A percentile compares a stretch with the other conserved stretches of the same genome.
Conservation (phyloP, 306 rosid genomes). For the Medicago ruthenica region DNA sequence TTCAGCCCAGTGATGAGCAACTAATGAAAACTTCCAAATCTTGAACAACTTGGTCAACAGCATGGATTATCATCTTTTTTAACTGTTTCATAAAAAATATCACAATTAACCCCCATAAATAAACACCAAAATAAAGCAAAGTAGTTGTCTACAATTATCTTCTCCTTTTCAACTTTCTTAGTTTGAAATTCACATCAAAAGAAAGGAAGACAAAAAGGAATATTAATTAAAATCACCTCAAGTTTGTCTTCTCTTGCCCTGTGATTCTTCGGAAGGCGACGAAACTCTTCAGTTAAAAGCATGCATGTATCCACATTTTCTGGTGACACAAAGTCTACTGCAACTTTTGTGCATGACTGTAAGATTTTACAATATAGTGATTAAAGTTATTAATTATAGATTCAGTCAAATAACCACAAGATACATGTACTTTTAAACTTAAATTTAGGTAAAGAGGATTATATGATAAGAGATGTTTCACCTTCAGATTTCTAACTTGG, state of each 20-base stretch:
- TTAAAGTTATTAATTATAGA: neutral
- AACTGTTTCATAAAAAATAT: slow-evolving; percentile 48
- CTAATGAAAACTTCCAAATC: slow-evolving; percentile 49
- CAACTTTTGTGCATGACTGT: slow-evolving; percentile 80
- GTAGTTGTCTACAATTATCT: neutral
- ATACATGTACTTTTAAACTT: neutral
- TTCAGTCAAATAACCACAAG: neutral
- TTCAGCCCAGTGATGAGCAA: neutral
- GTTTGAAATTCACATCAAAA: slow-evolving; percentile 7
- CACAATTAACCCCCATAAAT: neutral
- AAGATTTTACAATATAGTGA: slow-evolving; percentile 22
- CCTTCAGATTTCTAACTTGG: slow-evolving; percentile 85
- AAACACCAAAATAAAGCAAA: neutral
- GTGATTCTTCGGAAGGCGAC: slow-evolving; percentile 68
- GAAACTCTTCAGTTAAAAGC: slow-evolving; percentile 61
- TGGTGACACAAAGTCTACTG: slow-evolving; percentile 75
- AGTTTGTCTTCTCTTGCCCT: slow-evolving; percentile 79
- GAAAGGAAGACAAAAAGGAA: neutral
- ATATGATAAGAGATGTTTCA: slow-evolving; percentile 20
- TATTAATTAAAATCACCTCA: slow-evolving; percentile 58
- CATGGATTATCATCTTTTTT: slow-evolving; percentile 68
- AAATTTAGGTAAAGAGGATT: neutral
- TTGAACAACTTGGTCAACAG: slow-evolving; percentile 55
- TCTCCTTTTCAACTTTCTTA: slow-evolving; percentile 1
- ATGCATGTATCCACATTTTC: slow-evolving; percentile 66